Evolutionary conservation across 306 rosid genomes (phyloP), one percentile per base, ranked within the genome.

Genomic region (Vigna unguiculata): DNA sequence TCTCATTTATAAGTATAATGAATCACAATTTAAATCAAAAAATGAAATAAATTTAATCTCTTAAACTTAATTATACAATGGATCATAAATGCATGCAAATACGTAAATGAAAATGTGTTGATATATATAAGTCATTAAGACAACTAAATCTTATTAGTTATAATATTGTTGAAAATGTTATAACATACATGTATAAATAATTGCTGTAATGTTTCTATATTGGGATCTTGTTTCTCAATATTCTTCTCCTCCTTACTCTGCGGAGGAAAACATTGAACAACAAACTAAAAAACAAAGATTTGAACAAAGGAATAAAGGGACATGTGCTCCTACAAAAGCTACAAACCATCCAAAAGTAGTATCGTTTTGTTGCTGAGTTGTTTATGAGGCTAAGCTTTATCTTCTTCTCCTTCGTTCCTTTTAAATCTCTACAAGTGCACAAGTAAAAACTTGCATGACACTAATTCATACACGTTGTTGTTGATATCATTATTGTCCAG

Each of bases 291-390:
- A 48, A n/a, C 45, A 49, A 45, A 11, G 24, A 7, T 64, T 28
- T 64, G 28, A 75, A 63, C 5, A 14, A 22, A 16, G 17, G 63
- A 78, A 79, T 69, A 30, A 52, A 10, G 25, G 69, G 76, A 74
- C 15, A 36, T 0, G 24, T 22, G 22, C 14, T 80, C 83, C 85
- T 83, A 83, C 30, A 77, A 80, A 80, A 69, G 55, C 81, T 77
- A 69, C 16, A 70, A 53, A 40, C 83, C 83, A 77, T 14, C 61
- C 71, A 81, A 75, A 81, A 28, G 30, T 68, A 51, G 71, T 30
- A 48, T 16, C 4, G 49, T 28, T 55, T 67, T 57, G 71, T 22
- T 80, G 75, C 22, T 54, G 20, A 48, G 68, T 48, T 58, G 41
- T n/a, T n/a, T 63, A 20, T 9, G 28, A 20, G 25, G 54, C 25